Evolutionary conservation across 1,139 yeast genomes (phyloP).

Genomic region (Geotrichum armillariae): DNA sequence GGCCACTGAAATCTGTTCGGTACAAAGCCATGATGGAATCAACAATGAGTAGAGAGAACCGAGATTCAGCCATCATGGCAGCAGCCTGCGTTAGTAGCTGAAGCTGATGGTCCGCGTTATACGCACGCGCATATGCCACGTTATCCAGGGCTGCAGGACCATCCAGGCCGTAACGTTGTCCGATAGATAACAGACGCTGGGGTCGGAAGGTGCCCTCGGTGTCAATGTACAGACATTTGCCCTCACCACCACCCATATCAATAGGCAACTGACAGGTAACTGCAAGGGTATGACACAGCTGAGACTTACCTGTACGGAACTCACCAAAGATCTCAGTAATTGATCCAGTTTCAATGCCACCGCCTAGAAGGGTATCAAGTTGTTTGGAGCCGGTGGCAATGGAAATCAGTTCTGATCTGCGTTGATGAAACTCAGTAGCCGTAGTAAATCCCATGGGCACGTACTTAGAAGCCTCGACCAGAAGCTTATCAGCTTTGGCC

Average conservation of each 20-base stretch:
- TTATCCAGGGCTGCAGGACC: conserved; percentile 96
- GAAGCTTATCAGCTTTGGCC: conserved; percentile 86
- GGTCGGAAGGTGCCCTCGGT: conserved; percentile 98
- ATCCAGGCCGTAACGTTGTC: conserved; percentile 86
- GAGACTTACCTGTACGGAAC: conserved; percentile 97
- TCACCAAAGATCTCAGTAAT: conserved; percentile 97
- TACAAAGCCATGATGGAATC: conserved; percentile 97
- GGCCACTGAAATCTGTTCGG: conserved; percentile 92
- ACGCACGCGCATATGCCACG: conserved; percentile 96
- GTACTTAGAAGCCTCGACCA: conserved; percentile 77
- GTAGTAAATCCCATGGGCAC: conserved; percentile 98
- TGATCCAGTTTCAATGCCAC: conserved; percentile 97
- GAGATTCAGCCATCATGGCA: conserved; percentile 92
- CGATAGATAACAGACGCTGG: conserved; percentile 82
- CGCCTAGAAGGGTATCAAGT: conserved; percentile 88
- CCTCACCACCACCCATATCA: conserved; percentile 99
- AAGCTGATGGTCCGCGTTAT: conserved; percentile 94
- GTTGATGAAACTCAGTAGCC: conserved; percentile 89
- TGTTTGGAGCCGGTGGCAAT: conserved; percentile 95
- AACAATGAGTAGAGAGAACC: conserved; percentile 74
- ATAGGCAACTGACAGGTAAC: conserved; percentile 96
- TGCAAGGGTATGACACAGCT: conserved; percentile 92
- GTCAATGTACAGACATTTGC: conserved; percentile 93
- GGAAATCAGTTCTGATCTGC: conserved; percentile 88
- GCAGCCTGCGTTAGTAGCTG: conserved; percentile 88